Evolutionary conservation across 2,329 filamentous ascomycete genomes (phyloP), one percentile per base, ranked within the genome.

Genomic region (Colletotrichum sp.): DNA sequence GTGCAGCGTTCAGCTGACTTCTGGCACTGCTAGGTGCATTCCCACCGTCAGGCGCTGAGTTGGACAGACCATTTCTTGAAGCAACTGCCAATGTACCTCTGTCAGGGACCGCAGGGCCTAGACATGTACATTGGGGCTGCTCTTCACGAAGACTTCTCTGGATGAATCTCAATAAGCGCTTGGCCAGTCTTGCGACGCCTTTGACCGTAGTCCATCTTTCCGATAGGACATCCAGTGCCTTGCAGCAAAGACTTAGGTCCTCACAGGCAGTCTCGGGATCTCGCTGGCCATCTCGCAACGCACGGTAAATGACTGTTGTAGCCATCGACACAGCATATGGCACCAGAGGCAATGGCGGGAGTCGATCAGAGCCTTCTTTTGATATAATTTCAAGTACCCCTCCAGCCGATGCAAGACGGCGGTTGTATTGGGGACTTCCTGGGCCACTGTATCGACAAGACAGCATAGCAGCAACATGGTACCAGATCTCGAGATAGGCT

Each of bases 401-500:
- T 30, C 78, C 77, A 4, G 78, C 77, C 5, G 78, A 79, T 1
- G 65, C 48, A 13, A 79, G 67, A 12, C 78, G 70, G 18, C 78
- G 72, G 18, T 12, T 48, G 39, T 79, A 79, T 13, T 73, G 78
- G 4, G 61, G 60, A 26, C 72, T 77, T 4, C 78, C 75, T 7
- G 78, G 78, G 13, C 78, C 77, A 48, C 78, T 79, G 63, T 71
- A 78, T 24, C 77, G 68, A 36, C 78, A 79, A 4, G 78, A 79
- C 3, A 79, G 73, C 78, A 79, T 79, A 30, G 78, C 78, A 8
- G 78, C 71, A 8, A 79, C 60, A 15, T 79, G 78, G 48, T 79
- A 79, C 78, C 78, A 79, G 18, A 78, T 67, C 26, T 79, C 77
- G 8, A 79, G 60, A 28, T 79, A 79, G 3, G 52, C 78, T 79